phyloP scores from a whole-genome alignment of 139 green algal species.

The Nannochloris sp. region DNA sequence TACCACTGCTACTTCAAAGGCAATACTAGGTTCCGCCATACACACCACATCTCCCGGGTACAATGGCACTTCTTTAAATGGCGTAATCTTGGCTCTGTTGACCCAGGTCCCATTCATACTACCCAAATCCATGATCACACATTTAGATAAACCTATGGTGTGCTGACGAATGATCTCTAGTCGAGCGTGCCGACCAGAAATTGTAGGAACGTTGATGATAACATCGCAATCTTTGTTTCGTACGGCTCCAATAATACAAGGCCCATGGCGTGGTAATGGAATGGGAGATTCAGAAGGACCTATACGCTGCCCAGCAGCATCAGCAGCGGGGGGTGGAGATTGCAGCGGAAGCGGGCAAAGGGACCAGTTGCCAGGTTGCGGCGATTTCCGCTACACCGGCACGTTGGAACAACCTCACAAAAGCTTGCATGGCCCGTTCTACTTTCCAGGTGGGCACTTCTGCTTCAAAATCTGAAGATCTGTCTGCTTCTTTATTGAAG shows the following conservation, averaged over 20 bases:
- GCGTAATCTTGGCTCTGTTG: constrained; percentile 19
- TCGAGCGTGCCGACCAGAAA: constrained; percentile 29
- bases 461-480: no score
- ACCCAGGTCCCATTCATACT: constrained; percentile 36
- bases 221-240: constrained; percentile 11
- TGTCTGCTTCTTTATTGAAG: no score
- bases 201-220: constrained; percentile 24
- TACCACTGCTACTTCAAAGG: constrained; percentile 20
- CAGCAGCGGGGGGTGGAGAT: not conserved
- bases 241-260: constrained; percentile 3
- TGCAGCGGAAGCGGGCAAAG: not conserved
- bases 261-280: constrained; percentile 14
- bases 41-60: constrained; percentile 25
- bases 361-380: constrained; percentile 14
- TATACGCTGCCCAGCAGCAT: constrained; percentile 9
- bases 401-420: not conserved
- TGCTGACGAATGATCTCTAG: constrained; percentile 19
- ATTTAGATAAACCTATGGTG: not conserved
- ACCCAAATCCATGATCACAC: constrained; percentile 31
- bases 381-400: not conserved
- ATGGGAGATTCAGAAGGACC: no score
- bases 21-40: constrained; percentile 23
- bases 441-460: not conserved
- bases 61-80: constrained; percentile 17
- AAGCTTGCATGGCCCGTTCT: not conserved